Percentiles rank a stretch among this genome's conserved stretches.
Evolutionary conservation across 108 stramenopile species (phyloP).

Genomic region (Nitzschia sp.): DNA sequence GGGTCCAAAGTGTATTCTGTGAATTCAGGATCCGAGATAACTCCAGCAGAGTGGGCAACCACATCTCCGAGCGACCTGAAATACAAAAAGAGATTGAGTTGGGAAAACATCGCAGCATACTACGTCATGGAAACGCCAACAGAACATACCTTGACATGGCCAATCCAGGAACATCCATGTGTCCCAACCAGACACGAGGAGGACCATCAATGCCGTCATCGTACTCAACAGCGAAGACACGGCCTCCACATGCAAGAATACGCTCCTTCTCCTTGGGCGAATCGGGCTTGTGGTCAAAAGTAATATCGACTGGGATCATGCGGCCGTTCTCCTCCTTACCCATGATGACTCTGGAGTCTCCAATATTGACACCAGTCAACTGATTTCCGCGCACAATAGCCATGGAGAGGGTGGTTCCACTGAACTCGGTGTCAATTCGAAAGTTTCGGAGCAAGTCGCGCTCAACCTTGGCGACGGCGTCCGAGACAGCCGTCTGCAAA

Average conservation of each 20-base stretch:
- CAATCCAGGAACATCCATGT: conserved; percentile 98
- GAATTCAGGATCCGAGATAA: conserved; percentile 95
- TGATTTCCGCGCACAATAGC: conserved; percentile 88
- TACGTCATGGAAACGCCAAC: background rate
- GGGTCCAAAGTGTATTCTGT: conserved; percentile 81
- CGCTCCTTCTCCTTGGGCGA: conserved; percentile 93
- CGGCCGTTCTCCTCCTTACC: conserved; percentile 61
- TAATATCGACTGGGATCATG: conserved; percentile 81
- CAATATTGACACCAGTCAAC: conserved; percentile 92
- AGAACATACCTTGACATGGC: conserved; percentile 86
- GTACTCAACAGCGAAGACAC: conserved; percentile 98
- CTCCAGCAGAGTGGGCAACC: conserved; percentile 96
- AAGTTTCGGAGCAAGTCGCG: conserved; percentile 85
- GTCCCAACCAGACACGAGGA: conserved; percentile 96
- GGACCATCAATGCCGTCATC: conserved; percentile 99
- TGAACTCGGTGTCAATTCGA: conserved; percentile 93
- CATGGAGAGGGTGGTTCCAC: conserved; percentile 94
- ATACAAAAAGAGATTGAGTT: background rate
- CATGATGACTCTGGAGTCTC: conserved; percentile 89
- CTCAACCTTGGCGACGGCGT: conserved; percentile 89
- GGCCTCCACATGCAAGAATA: conserved; percentile 89
- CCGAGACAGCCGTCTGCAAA: conserved; percentile 69
- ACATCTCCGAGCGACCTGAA: conserved; percentile 92
- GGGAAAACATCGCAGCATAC: conserved; percentile 9
- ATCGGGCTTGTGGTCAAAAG: conserved; percentile 98